Evolutionary conservation across 805 yeast genomes (phyloP).

Genomic region (Priceomyces castillae): DNA sequence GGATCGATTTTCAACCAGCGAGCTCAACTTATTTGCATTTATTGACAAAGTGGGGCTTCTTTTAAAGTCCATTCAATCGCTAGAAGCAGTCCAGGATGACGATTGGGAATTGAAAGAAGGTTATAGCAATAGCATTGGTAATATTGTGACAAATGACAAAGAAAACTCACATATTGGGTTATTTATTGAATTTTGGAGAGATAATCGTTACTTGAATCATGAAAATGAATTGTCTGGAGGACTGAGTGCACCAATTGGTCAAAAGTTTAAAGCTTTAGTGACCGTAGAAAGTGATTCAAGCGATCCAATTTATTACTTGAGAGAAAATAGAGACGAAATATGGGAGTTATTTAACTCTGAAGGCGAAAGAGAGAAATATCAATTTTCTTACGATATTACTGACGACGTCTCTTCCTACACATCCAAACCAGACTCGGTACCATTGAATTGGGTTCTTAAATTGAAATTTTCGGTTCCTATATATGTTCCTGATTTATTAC

Average conservation of each 20-base stretch:
- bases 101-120: conserved; percentile 25
- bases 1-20: conserved; percentile 31
- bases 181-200: conserved; percentile 37
- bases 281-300: conserved; percentile 15
- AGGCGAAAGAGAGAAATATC: conserved; percentile 12
- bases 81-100: conserved; percentile 19
- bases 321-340: conserved; percentile 14
- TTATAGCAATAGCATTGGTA: conserved; percentile 24
- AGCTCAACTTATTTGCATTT: conserved; percentile 29
- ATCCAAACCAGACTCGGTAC: conserved; percentile 4
- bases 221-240: conserved; percentile 10
- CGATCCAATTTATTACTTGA: conserved; percentile 19
- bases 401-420: conserved; percentile 6
- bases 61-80: conserved; percentile 21
- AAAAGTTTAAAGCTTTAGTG: conserved; percentile 20
- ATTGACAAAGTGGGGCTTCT: conserved; percentile 30
- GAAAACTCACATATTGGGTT: conserved; percentile 26
- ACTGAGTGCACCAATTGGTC: conserved; percentile 11
- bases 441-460: conserved; percentile 22
- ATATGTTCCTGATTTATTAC: conserved; percentile 23
- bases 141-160: conserved; percentile 24
- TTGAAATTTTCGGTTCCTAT: conserved; percentile 26
- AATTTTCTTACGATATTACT: conserved; percentile 15
- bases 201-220: conserved; percentile 26
- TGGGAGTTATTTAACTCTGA: conserved; percentile 21